Conservation (phyloP, 2,329 filamentous ascomycete species). For the Claviceps lovelessii region DNA sequence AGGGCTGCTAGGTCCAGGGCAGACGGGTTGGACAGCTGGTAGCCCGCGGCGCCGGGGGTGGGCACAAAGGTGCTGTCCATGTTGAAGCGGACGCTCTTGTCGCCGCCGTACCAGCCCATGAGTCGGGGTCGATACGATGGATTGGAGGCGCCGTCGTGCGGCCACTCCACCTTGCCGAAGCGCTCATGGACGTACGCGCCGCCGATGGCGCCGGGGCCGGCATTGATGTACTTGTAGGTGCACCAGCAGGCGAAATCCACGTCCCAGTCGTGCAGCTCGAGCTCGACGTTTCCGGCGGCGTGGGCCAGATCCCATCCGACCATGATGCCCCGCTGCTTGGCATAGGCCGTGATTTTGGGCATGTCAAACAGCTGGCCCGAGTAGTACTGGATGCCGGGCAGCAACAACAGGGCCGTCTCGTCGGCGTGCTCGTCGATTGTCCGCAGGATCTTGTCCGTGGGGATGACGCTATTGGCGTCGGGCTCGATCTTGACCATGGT, state of each 20-base stretch:
- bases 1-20: constrained; percentile 67
- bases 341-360: constrained; percentile 60
- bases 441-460: constrained; percentile 55
- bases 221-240: constrained; percentile 88
- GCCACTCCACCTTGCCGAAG: constrained; percentile 43
- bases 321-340: constrained; percentile 53
- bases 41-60: constrained; percentile 64
- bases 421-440: constrained; percentile 62
- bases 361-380: constrained; percentile 84
- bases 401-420: constrained; percentile 58
- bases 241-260: constrained; percentile 91
- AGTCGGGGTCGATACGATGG: constrained; percentile 49
- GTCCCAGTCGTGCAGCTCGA: constrained; percentile 72
- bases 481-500: constrained; percentile 65
- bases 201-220: constrained; percentile 67
- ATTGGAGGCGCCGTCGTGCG: constrained; percentile 18
- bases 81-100: constrained; percentile 60
- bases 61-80: constrained; percentile 75
- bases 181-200: constrained; percentile 68
- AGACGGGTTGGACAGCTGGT: constrained; percentile 71
- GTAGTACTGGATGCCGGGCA: constrained; percentile 86
- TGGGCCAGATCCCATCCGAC: constrained; percentile 86
- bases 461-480: constrained; percentile 43
- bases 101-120: constrained; percentile 76
- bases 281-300: constrained; percentile 68